Percentiles rank a stretch among this genome's conserved stretches.
Conservation (phyloP, 371 early-diverging fungal species). For the Synchytrium microbalum region DNA sequence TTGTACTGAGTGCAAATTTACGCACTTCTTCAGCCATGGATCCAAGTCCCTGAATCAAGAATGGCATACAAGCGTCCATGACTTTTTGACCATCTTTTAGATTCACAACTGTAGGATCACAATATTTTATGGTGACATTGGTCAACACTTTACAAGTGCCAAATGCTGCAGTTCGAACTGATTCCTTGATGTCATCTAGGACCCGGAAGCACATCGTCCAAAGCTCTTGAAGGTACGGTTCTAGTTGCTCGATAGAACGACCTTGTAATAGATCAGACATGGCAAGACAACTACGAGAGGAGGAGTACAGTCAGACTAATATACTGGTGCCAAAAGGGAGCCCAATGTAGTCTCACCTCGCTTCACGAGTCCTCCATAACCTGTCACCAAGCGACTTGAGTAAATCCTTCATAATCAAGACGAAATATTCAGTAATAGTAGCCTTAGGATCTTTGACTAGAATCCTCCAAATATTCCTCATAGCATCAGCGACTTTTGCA, state of each 20-base stretch:
- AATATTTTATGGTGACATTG: constrained; percentile 70
- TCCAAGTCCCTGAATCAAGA: constrained; percentile 74
- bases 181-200: constrained; percentile 90
- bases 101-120: constrained; percentile 62
- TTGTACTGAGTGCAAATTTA: constrained; percentile 68
- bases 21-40: constrained; percentile 84
- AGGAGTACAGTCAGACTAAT: too few species aligned
- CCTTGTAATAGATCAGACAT: constrained; percentile 72
- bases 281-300: constrained; percentile 52
- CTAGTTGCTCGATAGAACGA: constrained; percentile 54
- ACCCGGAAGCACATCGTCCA: constrained; percentile 87
- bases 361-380: constrained; percentile 83
- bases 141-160: constrained; percentile 70
- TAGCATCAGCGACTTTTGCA: constrained; percentile 71
- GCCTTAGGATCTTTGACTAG: constrained; percentile 57
- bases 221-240: constrained; percentile 63
- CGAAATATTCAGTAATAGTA: constrained; percentile 71
- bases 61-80: constrained; percentile 73
- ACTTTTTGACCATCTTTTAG: constrained; percentile 57
- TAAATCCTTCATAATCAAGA: constrained; percentile 69
- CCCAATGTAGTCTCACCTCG: constrained; percentile 20
- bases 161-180: constrained; percentile 77
- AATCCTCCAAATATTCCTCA: constrained; percentile 85
- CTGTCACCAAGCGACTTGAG: constrained; percentile 66
- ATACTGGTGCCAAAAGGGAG: not conserved